phyloP scores from a whole-genome alignment of 768 basidiomycete genomes.

The Tephrocybe sp. region DNA sequence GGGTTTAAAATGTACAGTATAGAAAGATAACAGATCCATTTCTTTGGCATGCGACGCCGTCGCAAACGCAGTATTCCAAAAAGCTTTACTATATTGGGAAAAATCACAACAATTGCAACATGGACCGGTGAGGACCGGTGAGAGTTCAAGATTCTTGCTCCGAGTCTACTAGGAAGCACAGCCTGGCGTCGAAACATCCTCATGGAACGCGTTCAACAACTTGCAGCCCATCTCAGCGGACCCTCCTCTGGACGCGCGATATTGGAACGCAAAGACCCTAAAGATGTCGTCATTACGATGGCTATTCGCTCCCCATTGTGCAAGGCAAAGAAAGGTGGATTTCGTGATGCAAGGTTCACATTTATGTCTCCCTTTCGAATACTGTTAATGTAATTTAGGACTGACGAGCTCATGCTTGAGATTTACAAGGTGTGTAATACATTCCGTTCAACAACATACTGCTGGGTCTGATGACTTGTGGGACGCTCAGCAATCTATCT shows the following conservation, averaged over 20 bases:
- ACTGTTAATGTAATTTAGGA: slow-evolving; percentile 36
- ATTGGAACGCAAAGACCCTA: slow-evolving; percentile 56
- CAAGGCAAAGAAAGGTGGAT: slow-evolving; percentile 73
- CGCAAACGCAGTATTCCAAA: background rate
- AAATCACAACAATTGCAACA: too few species aligned
- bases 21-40: too few species aligned
- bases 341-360: slow-evolving; percentile 64
- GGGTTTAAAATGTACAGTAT: too few species aligned
- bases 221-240: slow-evolving; percentile 55
- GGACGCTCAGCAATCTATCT: slow-evolving; percentile 50
- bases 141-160: too few species aligned
- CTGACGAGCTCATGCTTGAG: slow-evolving; percentile 77
- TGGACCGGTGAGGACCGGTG: too few species aligned
- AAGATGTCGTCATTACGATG: slow-evolving; percentile 83
- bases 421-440: slow-evolving; percentile 62
- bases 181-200: too few species aligned
- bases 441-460: background rate
- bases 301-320: slow-evolving; percentile 75
- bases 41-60: background rate
- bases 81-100: background rate
- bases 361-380: background rate
- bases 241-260: slow-evolving; percentile 43
- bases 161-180: too few species aligned
- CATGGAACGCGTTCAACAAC: slow-evolving; percentile 67
- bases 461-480: background rate